Evolutionary conservation across 2,329 filamentous ascomycete genomes (phyloP).

Genomic region (Xylariaceae sp.): DNA sequence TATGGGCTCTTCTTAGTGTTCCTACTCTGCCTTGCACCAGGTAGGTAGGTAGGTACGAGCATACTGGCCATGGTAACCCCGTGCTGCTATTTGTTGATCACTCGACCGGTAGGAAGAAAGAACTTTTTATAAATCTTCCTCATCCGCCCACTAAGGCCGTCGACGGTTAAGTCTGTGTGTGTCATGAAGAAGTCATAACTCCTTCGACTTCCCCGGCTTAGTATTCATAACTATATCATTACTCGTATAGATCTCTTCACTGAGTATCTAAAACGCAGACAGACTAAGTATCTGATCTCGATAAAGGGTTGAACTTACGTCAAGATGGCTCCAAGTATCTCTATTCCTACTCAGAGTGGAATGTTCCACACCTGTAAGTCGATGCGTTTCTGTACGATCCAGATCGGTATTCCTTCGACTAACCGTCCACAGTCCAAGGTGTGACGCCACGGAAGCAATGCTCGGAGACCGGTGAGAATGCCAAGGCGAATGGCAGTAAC

Average conservation of each 20-base stretch:
- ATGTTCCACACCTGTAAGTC: constrained; percentile 46
- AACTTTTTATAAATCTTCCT: constrained; percentile 38
- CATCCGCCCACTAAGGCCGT: constrained; percentile 32
- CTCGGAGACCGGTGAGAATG: constrained; percentile 36
- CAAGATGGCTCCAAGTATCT: constrained; percentile 42
- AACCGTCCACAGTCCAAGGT: constrained; percentile 39
- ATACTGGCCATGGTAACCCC: not conserved
- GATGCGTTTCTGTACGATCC: not conserved
- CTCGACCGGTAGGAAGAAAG: constrained; percentile 23
- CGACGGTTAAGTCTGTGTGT: constrained; percentile 23
- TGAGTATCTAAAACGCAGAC: not conserved
- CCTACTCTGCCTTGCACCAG: not conserved
- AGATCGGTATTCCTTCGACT: constrained; percentile 3
- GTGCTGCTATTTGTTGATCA: not conserved
- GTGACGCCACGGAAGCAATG: constrained; percentile 47
- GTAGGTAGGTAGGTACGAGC: not conserved
- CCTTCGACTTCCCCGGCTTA: constrained; percentile 3
- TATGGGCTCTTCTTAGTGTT: not conserved
- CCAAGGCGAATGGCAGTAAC: constrained; percentile 30
- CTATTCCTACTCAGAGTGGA: constrained; percentile 45
- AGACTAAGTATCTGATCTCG: constrained; percentile 11
- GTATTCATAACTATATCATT: not conserved
- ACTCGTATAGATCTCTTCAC: not conserved
- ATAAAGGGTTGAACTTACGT: not conserved
- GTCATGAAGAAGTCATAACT: constrained; percentile 22